phyloP scores from a whole-genome alignment of 305 asterid species.

The Solanum aculeatissimum region DNA sequence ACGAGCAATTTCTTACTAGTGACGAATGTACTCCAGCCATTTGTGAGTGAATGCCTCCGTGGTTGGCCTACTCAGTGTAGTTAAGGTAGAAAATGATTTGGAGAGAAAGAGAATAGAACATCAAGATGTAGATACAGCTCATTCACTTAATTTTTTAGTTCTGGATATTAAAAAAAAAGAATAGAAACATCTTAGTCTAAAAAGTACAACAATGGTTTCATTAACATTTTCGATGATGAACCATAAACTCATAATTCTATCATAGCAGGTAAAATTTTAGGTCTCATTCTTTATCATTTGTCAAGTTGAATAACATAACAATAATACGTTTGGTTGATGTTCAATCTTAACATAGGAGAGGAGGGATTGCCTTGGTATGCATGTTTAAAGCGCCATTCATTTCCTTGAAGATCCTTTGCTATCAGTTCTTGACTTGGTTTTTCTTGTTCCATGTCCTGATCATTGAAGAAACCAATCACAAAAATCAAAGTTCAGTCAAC shows the following conservation, averaged over 20 bases:
- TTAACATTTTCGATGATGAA: not conserved
- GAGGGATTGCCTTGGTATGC: slow-evolving; percentile 9
- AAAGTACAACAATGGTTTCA: not conserved
- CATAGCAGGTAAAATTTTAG: not conserved
- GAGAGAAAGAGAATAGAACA: not conserved
- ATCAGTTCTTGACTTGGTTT: slow-evolving; percentile 4
- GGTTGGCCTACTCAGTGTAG: slow-evolving; percentile 8
- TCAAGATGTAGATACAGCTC: not conserved
- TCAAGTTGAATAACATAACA: not conserved
- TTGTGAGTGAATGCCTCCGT: slow-evolving; percentile 9
- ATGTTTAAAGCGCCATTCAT: slow-evolving; percentile 16
- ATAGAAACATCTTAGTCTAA: not conserved
- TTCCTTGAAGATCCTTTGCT: slow-evolving; percentile 12
- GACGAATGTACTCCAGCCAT: slow-evolving; percentile 17
- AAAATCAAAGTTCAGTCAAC: not conserved
- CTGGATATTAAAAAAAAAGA: not conserved
- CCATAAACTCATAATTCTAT: not conserved
- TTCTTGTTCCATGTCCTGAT: slow-evolving; percentile 2
- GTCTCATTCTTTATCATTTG: not conserved
- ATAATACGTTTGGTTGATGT: not conserved
- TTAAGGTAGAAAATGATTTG: not conserved
- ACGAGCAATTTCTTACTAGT: slow-evolving; percentile 7
- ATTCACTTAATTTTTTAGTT: not conserved
- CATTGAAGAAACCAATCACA: not conserved
- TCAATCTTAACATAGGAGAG: not conserved